Percentiles rank a stretch among this genome's conserved stretches.
These are phyloP conservation scores for Cymbidium sinense DNA, from an alignment of 106 monocot genomes.

Conservation along the genomic window DNA sequence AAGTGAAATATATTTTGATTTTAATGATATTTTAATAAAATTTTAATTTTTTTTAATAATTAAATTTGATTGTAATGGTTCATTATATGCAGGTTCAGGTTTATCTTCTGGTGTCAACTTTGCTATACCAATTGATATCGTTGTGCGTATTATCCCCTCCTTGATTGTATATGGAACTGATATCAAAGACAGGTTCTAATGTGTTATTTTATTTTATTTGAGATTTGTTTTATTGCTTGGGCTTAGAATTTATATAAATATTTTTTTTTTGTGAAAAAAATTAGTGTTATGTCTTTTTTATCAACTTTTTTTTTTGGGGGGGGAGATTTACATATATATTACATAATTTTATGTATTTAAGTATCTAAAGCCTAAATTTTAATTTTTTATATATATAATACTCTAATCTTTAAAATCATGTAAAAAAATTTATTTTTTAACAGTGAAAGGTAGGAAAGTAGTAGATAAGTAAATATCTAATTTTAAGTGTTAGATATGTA, in stretches of 20 bases:
- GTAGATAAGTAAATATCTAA: no score
- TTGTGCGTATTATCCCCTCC: constrained; percentile 63
- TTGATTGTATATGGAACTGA: constrained; percentile 79
- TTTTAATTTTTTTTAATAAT: background rate
- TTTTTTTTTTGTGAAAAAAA: no score
- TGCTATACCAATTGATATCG: constrained; percentile 74
- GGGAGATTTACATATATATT: no score
- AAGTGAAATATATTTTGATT: background rate
- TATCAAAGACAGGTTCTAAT: constrained; percentile 44
- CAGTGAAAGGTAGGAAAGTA: no score
- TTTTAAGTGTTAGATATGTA: no score
- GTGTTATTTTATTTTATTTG: background rate
- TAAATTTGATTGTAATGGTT: background rate
- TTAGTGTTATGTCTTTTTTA: no score
- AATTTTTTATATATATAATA: no score
- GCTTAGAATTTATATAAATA: background rate
- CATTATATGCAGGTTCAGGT: constrained; percentile 46
- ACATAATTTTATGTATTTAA: no score
- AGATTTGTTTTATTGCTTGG: background rate
- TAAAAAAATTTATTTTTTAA: no score
- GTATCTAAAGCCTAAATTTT: no score
- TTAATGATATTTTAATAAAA: background rate
- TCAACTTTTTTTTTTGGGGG: no score
- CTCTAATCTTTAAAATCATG: no score
- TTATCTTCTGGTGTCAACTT: constrained; percentile 89